Evolutionary conservation across 2,329 filamentous ascomycete genomes (phyloP), one percentile per base, ranked within the genome.

Genomic region (Cladobotryum protrusum): DNA sequence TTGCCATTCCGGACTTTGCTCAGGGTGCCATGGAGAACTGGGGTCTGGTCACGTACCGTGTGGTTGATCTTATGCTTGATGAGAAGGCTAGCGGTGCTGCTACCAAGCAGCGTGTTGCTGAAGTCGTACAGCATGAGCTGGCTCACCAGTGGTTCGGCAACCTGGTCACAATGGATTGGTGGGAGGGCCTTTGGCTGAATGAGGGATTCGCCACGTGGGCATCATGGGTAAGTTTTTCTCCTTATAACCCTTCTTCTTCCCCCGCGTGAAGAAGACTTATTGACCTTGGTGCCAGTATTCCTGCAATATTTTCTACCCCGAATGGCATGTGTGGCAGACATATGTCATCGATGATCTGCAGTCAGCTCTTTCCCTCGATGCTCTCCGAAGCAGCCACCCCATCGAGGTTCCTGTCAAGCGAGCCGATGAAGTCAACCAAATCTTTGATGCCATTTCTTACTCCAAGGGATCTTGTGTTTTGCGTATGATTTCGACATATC

Each of bases 111-210:
- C 85, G 91, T 36, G 88, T 97, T 48, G 92, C 92, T 47, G 92
- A 96, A 68, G 89, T 93, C 37, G 92, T 97, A 24, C 91, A 96
- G 76, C 92, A 97, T 72, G 92, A 97, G 68, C 76, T 97, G 64
- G 92, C 92, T 37, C 92, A 97, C 71, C 92, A 96, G 70, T 97
- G 92, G 92, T 97, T 97, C 63, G 92, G 92, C 55, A 96, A 97
- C 72, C 74, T 96, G 47, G 92, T 96, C 24, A 96, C 92, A 47
- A 96, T 96, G 90, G 90, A 96, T 68, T 96, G 95, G 78, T 97
- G 92, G 92, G 90, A 96, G 69, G 92, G 91, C 48, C 74, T 97
- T 7, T 97, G 92, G 92, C 80, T 97, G 48, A 97, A 97, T 67
- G 89, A 95, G 67, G 89, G 89, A 36, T 95, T 95, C 61, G 89